Conservation (phyloP, 2,329 filamentous ascomycete species). For the Blastomyces percursus region DNA sequence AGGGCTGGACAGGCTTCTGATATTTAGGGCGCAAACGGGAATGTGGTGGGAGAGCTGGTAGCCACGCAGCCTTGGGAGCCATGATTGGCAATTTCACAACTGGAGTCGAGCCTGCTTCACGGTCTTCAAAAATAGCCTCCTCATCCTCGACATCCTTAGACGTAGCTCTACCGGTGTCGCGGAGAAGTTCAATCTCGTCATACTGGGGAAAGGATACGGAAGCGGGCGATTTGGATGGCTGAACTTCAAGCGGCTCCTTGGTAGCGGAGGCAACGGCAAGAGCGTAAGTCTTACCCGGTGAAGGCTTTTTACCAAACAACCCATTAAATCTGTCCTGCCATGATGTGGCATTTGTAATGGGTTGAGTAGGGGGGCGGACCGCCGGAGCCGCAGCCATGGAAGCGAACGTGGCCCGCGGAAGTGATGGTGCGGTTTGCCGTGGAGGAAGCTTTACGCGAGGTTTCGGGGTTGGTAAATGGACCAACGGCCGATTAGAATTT, state of each 20-base stretch:
- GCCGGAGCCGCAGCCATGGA: conserved; percentile 31
- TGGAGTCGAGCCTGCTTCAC: conserved; percentile 68
- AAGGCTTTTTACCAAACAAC: conserved; percentile 54
- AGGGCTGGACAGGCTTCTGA: conserved; percentile 45
- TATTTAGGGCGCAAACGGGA: conserved; percentile 34
- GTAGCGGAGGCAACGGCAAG: conserved; percentile 57
- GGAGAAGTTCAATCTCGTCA: conserved; percentile 26
- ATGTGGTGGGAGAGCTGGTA: conserved; percentile 38
- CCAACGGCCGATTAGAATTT: conserved; percentile 41
- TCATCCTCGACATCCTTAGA: conserved; percentile 65
- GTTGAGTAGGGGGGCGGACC: conserved; percentile 29
- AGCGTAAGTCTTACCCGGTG: conserved; percentile 40
- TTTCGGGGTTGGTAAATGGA: conserved; percentile 49
- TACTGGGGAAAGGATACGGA: conserved; percentile 58
- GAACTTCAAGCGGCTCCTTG: conserved; percentile 54
- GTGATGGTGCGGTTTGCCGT: conserved; percentile 30
- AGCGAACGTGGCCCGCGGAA: conserved; percentile 37
- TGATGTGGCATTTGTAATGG: conserved; percentile 37
- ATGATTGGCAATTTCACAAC: conserved; percentile 55
- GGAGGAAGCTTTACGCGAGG: conserved; percentile 77
- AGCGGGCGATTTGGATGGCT: conserved; percentile 42
- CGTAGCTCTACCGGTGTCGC: conserved; percentile 38
- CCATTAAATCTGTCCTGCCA: conserved; percentile 83
- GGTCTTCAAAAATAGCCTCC: conserved; percentile 70
- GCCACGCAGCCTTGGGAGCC: conserved; percentile 53